These are phyloP conservation scores for Dothidotthia symphoricarpi DNA, from an alignment of 2,329 filamentous ascomycete species.

Conservation along the genomic window DNA sequence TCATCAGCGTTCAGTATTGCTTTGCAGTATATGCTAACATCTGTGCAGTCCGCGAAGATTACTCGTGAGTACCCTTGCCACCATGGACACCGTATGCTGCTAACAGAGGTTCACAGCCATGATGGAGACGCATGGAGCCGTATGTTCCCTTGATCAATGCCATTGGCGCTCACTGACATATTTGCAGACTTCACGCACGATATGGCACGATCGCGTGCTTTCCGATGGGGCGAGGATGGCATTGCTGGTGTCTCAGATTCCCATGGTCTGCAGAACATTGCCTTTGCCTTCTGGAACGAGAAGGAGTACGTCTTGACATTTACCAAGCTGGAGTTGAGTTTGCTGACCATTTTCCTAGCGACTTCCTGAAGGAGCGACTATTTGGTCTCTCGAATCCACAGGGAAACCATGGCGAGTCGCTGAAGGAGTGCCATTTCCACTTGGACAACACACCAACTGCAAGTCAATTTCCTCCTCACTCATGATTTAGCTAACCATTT, in stretches of 20 bases:
- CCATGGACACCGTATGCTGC: slow-evolving; percentile 12
- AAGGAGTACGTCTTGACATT: slow-evolving; percentile 66
- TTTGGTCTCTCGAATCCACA: slow-evolving; percentile 95
- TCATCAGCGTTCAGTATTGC: slow-evolving; percentile 2
- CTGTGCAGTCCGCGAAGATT: slow-evolving; percentile 78
- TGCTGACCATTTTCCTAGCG: slow-evolving; percentile 57
- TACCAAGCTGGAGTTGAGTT: not conserved
- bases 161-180: slow-evolving; percentile 24
- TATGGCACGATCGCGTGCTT: slow-evolving; percentile 81
- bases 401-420: slow-evolving; percentile 93
- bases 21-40: slow-evolving; percentile 27
- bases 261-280: slow-evolving; percentile 87
- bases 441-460: slow-evolving; percentile 85
- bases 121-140: slow-evolving; percentile 93
- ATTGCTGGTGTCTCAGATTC: slow-evolving; percentile 95
- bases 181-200: slow-evolving; percentile 84
- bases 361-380: slow-evolving; percentile 89
- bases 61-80: slow-evolving; percentile 57
- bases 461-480: slow-evolving; percentile 40
- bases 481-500: slow-evolving; percentile 28
- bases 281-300: slow-evolving; percentile 97
- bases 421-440: slow-evolving; percentile 97
- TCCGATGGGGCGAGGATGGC: slow-evolving; percentile 94
- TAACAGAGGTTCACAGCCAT: slow-evolving; percentile 53
- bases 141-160: slow-evolving; percentile 51